These are phyloP conservation scores for Termitomyces sp. DNA, from an alignment of 1,284 basidiomycete species.

Conservation along the genomic window DNA sequence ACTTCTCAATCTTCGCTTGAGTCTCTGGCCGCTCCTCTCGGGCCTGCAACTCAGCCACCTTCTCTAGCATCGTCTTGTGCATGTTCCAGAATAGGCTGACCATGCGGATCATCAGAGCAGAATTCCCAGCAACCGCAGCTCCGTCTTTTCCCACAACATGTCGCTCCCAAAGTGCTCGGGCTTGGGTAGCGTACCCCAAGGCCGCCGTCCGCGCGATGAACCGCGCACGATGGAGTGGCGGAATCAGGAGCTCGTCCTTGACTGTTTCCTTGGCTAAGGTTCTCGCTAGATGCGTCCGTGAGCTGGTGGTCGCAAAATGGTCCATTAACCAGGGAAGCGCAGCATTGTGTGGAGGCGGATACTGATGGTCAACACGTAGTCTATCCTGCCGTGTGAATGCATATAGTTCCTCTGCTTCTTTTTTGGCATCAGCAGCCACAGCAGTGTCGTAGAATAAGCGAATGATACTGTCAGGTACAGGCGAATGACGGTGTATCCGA, in stretches of 20 bases:
- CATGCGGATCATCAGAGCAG: slow-evolving; percentile 48
- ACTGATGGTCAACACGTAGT: slow-evolving; percentile 28
- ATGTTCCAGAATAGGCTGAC: slow-evolving; percentile 45
- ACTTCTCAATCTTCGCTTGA: not conserved
- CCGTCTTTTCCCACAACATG: slow-evolving; percentile 41
- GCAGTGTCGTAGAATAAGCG: slow-evolving; percentile 42
- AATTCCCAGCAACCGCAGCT: slow-evolving; percentile 38
- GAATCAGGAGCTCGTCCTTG: slow-evolving; percentile 34
- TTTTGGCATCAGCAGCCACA: slow-evolving; percentile 19
- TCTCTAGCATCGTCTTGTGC: slow-evolving; percentile 6
- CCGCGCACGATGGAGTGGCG: slow-evolving; percentile 35
- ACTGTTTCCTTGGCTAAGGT: slow-evolving; percentile 44
- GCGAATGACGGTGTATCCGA: slow-evolving; percentile 24
- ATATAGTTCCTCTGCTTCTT: slow-evolving; percentile 37
- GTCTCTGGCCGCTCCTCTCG: not conserved
- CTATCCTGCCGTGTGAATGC: slow-evolving; percentile 31
- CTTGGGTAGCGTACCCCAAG: slow-evolving; percentile 40
- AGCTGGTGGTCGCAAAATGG: slow-evolving; percentile 33
- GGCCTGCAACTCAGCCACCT: slow-evolving; percentile 12
- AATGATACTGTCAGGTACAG: slow-evolving; percentile 36
- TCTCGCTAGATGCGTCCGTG: slow-evolving; percentile 30
- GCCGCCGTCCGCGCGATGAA: slow-evolving; percentile 44
- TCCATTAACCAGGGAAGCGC: slow-evolving; percentile 47
- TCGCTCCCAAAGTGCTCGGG: slow-evolving; percentile 52
- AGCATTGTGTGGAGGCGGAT: slow-evolving; percentile 43